phyloP scores from a whole-genome alignment of 1,284 basidiomycete species.

The Moesziomyces globuligerus region DNA sequence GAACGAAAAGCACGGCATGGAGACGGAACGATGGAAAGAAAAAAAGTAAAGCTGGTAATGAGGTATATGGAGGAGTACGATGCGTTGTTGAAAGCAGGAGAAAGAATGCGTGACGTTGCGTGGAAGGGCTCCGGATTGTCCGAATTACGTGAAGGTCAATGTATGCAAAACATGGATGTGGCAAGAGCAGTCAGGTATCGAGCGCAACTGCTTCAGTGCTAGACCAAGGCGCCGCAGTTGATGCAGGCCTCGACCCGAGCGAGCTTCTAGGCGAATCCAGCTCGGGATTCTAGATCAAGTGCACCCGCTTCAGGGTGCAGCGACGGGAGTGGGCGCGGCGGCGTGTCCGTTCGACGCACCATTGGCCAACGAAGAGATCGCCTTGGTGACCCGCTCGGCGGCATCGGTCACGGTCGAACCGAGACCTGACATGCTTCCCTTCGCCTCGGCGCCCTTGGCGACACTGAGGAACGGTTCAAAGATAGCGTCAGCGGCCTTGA shows the following conservation, averaged over 20 bases:
- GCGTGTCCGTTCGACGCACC: conserved; percentile 25
- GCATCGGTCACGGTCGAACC: conserved; percentile 22
- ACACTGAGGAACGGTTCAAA: conserved; percentile 61
- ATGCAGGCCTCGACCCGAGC: conserved; percentile 19
- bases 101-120: conserved; percentile 44
- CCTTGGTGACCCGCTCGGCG: conserved; percentile 12
- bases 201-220: not conserved
- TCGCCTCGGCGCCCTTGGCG: conserved; percentile 6
- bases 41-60: conserved; percentile 8
- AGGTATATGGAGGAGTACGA: conserved; percentile 30
- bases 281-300: not conserved
- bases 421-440: conserved; percentile 20
- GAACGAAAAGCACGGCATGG: conserved; percentile 15
- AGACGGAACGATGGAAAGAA: conserved; percentile 8
- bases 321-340: conserved; percentile 16
- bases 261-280: not conserved
- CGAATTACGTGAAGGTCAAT: conserved; percentile 12
- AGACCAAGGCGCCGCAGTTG: conserved; percentile 32
- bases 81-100: conserved; percentile 51
- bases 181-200: not conserved
- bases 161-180: conserved; percentile 19
- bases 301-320: conserved; percentile 1
- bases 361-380: conserved; percentile 35
- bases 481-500: conserved; percentile 61
- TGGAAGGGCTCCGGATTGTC: conserved; percentile 46